Conservation (phyloP, 2,329 filamentous ascomycete genomes). For the Ustilaginoidea virens region DNA sequence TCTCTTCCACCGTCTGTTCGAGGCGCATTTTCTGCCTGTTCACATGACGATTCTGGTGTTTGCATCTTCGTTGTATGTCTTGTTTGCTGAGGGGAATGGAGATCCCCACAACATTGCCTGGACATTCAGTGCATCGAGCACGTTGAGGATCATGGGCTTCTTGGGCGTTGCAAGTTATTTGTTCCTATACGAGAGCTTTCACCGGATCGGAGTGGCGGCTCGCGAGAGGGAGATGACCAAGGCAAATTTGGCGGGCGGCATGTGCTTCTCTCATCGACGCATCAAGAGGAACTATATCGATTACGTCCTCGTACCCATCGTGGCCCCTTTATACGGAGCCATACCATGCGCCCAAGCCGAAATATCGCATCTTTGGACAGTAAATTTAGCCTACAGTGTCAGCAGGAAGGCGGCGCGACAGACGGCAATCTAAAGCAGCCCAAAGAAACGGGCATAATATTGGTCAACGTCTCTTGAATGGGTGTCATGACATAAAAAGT, state of each 20-base stretch:
- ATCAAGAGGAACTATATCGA: slow-evolving; percentile 43
- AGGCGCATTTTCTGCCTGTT: slow-evolving; percentile 56
- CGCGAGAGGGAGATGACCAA: slow-evolving; percentile 52
- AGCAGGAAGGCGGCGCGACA: slow-evolving; percentile 51
- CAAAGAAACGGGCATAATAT: no score
- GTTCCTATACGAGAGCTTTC: slow-evolving; percentile 52
- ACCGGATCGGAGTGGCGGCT: slow-evolving; percentile 41
- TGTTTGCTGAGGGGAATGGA: slow-evolving; percentile 32
- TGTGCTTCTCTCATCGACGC: slow-evolving; percentile 47
- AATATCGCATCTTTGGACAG: slow-evolving; percentile 54
- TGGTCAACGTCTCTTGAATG: neutral
- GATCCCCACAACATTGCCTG: slow-evolving; percentile 39
- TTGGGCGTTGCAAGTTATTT: slow-evolving; percentile 48
- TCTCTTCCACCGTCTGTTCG: slow-evolving; percentile 53
- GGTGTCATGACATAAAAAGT: no score
- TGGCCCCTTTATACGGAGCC: slow-evolving; percentile 52
- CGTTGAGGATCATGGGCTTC: slow-evolving; percentile 45
- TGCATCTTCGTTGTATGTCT: slow-evolving; percentile 43
- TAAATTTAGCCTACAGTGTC: slow-evolving; percentile 54
- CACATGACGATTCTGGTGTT: slow-evolving; percentile 51
- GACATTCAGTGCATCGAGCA: slow-evolving; percentile 44
- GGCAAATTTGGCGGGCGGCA: slow-evolving; percentile 46
- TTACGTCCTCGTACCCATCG: slow-evolving; percentile 49
- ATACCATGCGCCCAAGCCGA: slow-evolving; percentile 54
- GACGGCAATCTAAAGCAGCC: slow-evolving; percentile 21